phyloP scores from a whole-genome alignment of 2,329 filamentous ascomycete species.

The Verticillium klebahnii region DNA sequence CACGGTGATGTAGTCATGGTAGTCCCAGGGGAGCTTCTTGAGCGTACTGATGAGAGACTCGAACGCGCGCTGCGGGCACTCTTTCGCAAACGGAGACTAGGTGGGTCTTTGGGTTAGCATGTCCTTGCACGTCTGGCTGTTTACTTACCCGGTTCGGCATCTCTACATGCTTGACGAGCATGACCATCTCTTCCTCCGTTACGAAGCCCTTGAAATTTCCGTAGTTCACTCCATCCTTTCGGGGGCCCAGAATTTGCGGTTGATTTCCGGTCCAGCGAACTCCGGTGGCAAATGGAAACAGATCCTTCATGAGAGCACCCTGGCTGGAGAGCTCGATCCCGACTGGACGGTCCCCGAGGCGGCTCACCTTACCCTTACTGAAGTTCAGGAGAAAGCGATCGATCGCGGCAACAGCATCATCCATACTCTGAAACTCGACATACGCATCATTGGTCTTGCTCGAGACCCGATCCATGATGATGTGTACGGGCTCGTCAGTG shows the following conservation, averaged over 20 bases:
- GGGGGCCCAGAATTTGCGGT: slow-evolving; percentile 33
- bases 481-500: slow-evolving; percentile 51
- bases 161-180: slow-evolving; percentile 61
- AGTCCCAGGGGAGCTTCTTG: slow-evolving; percentile 60
- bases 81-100: slow-evolving; percentile 55
- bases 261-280: slow-evolving; percentile 47
- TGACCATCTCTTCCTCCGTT: slow-evolving; percentile 56
- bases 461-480: slow-evolving; percentile 60
- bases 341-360: slow-evolving; percentile 53
- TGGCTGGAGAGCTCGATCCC: slow-evolving; percentile 54
- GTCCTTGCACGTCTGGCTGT: not conserved
- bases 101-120: not conserved
- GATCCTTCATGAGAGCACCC: slow-evolving; percentile 51
- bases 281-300: slow-evolving; percentile 56
- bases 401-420: slow-evolving; percentile 50
- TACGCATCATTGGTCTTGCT: slow-evolving; percentile 60
- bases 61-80: slow-evolving; percentile 60
- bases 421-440: slow-evolving; percentile 49
- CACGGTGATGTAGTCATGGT: slow-evolving; percentile 52
- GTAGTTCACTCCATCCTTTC: slow-evolving; percentile 36
- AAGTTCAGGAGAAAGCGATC: slow-evolving; percentile 38
- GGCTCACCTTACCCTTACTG: slow-evolving; percentile 34
- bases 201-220: slow-evolving; percentile 57
- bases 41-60: slow-evolving; percentile 62
- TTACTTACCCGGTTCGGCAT: slow-evolving; percentile 54